Conservation (phyloP, 2,329 filamentous ascomycete species). For the Colletotrichum zoysiae region DNA sequence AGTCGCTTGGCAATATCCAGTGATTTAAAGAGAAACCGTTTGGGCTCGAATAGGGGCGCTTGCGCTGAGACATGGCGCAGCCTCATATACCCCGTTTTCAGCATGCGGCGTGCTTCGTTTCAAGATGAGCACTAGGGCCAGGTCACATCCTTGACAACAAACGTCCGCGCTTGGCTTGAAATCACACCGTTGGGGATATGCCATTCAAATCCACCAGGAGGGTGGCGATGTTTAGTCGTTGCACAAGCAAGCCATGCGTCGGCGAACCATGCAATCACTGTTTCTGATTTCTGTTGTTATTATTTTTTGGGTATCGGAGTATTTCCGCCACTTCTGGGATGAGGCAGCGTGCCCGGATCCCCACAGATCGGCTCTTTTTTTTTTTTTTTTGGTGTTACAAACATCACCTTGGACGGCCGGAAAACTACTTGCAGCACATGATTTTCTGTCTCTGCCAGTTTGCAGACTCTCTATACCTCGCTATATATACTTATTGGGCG, state of each 20-base stretch:
- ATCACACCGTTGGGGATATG: not conserved
- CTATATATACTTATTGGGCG: constrained; percentile 22
- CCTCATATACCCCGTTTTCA: constrained; percentile 31
- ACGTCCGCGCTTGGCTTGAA: not conserved
- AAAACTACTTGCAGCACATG: constrained; percentile 32
- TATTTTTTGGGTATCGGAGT: constrained; percentile 17
- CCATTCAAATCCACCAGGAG: constrained; percentile 7
- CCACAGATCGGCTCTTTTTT: constrained; percentile 4
- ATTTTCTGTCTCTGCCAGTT: constrained; percentile 25
- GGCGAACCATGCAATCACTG: constrained; percentile 15
- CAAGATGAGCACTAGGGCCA: constrained; percentile 32
- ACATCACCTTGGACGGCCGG: constrained; percentile 25
- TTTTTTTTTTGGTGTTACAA: constrained; percentile 1
- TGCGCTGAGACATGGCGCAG: constrained; percentile 30
- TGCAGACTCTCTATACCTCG: constrained; percentile 30
- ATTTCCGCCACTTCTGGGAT: constrained; percentile 3
- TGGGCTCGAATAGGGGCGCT: constrained; percentile 28
- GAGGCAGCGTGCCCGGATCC: constrained; percentile 15
- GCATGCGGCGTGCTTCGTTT: constrained; percentile 36
- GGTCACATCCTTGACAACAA: constrained; percentile 26
- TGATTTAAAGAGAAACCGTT: constrained; percentile 12
- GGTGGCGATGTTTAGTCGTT: constrained; percentile 11
- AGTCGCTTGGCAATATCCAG: constrained; percentile 47
- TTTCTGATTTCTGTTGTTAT: not conserved
- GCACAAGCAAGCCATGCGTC: constrained; percentile 29